Evolutionary conservation across 2,329 filamentous ascomycete genomes (phyloP), one percentile per base, ranked within the genome.

Genomic region (Pseudogymnoascus sp.): DNA sequence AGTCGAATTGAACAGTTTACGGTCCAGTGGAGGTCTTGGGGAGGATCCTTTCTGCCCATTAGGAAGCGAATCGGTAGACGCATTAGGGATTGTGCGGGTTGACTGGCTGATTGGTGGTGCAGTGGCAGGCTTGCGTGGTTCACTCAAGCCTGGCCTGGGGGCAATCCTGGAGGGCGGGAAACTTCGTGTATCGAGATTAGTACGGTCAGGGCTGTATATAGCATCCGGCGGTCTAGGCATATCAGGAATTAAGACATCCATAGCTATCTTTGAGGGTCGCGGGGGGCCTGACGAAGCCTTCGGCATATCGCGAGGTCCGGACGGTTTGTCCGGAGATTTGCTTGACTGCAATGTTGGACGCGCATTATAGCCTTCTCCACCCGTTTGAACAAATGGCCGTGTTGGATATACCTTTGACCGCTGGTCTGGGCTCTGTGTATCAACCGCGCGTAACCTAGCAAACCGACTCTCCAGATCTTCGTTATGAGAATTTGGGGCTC

Each of bases 381-480:
- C n/a, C n/a, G 43, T 54, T 25, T 54, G 30, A 25, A 54, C 43
- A 30, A 18, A 54, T n/a, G 43, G 43, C 6, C 43, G 43, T 54
- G n/a, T 18, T 54, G 43, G 41, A 22, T 47, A 28, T 28, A 16
- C 6, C 22, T 47, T 47, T 9, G 41, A 47, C 22, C 41, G 22
- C 16, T 35, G 54, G 11, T 58, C 30, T 37, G 7, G 30, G 18
- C 22, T 35, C 32, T 58, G 57, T 11, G 32, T 32, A 28, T 58
- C 30, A 35, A 35, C 18, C 12, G 32, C 16, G 18, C 57, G 57
- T 35, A 86, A 74, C 54, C 81, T 81, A 39, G 81, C 79, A 68
- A 87, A 86, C 39, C 84, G 78, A 60, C 79, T 74, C 12, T 75
- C 73, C 57, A 87, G 73, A 64, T 87, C 84, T 59, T 77, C 74